Base-by-base conservation (phyloP, 1,284 basidiomycete genomes). In the Pascua sp. region DNA sequence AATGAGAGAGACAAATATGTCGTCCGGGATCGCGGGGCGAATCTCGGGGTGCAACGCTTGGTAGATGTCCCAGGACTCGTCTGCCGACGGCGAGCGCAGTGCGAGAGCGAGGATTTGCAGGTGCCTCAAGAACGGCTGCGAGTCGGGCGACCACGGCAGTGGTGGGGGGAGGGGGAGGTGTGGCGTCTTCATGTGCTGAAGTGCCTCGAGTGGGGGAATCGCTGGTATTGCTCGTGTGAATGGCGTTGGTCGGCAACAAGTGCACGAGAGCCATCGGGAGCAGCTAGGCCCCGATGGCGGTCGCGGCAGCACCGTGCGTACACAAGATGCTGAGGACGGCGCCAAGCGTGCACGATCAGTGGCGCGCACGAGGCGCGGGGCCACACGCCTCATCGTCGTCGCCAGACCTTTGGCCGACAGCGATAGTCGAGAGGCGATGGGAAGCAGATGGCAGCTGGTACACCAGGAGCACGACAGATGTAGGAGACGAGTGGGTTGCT, bases 91-190 rank as follows among this genome's bases (percentile, higher is more conserved):
- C 11, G 62, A 61, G 9, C 67, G 57, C 9, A 73, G 49, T 0
- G 70, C 62, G 11, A 68, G 60, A 1, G 66, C 64, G 24, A 75
- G 65, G 13, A 67, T 62, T 43, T 72, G 66, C 36, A 73, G 57
- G 55, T 75, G 73, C 16, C 73, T 59, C 47, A 66, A 53, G 55
- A 75, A 75, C 4, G 70, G 72, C 40, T 63, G 57, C 11, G 73
- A 75, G 39, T 65, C 65, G 8, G 73, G 72, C 11, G 73, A 73
- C 57, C 70, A 75, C 7, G 73, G 73, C 18, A 75, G 55, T 5
- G 65, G 53, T 8, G 73, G 72, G 5, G 73, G 73, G 8, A 74
- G 60, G 16, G 71, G 73, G 2, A 74, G 60, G 50, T 69, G 62
- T 7, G 68, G 66, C 48, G 53, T 65, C 37, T 48, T 55, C 62